Evolutionary conservation across 139 green algal species (phyloP).

Genomic region (Marvania coccoides): DNA sequence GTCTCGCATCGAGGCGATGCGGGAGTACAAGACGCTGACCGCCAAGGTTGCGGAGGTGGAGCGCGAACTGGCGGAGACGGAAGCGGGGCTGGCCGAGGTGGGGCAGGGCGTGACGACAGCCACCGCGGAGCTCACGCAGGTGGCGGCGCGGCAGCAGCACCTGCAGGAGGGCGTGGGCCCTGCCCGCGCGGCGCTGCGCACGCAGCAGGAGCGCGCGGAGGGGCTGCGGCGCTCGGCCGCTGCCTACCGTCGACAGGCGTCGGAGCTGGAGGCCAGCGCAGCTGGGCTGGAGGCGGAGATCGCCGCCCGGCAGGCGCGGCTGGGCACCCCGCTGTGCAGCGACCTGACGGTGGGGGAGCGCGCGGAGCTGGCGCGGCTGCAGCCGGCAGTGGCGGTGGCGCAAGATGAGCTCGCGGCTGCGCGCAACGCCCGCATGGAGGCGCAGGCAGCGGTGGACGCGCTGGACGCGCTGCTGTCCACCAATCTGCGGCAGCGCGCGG

Average conservation of each 20-base stretch:
- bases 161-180: conserved; percentile 3
- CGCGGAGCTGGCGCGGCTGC: conserved; percentile 46
- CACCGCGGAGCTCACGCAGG: conserved; percentile 12
- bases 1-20: conserved; percentile 41
- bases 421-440: conserved; percentile 23
- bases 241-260: neutral
- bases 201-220: neutral
- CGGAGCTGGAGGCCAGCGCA: neutral
- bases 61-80: conserved; percentile 4
- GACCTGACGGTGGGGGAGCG: conserved; percentile 57
- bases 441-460: conserved; percentile 19
- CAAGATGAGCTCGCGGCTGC: conserved; percentile 26
- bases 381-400: conserved; percentile 22
- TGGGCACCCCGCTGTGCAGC: conserved; percentile 48
- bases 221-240: neutral
- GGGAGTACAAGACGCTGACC: conserved; percentile 20
- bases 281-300: conserved; percentile 25
- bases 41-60: conserved; percentile 3
- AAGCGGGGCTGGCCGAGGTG: conserved; percentile 12
- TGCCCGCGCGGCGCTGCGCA: conserved; percentile 20
- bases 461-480: conserved; percentile 33
- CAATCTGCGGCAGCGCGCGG: conserved; percentile 47
- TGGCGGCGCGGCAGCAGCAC: conserved; percentile 24
- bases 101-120: conserved; percentile 37
- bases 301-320: conserved; percentile 33